Percentiles rank a stretch among this genome's conserved stretches.
Evolutionary conservation across 495 filamentous ascomycete genomes (phyloP).

Genomic region (Eremomyces bilateralis): DNA sequence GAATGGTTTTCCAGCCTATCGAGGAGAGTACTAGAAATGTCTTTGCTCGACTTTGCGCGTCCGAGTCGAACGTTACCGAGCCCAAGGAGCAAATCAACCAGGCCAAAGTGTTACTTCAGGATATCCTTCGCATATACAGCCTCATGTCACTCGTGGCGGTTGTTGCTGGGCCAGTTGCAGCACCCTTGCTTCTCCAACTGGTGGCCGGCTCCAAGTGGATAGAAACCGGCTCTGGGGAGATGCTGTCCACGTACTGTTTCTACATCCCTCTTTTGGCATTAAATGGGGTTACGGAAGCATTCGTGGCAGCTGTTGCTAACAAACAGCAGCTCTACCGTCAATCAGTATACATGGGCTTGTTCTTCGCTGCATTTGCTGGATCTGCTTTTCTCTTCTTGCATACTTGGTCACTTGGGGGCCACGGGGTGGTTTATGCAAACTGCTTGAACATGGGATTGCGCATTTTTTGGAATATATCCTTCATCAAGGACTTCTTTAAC

Average conservation of each 20-base stretch:
- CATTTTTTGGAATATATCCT: slow-evolving; percentile 55
- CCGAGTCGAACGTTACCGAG: slow-evolving; percentile 5
- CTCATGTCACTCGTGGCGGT: slow-evolving; percentile 46
- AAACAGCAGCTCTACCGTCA: slow-evolving; percentile 48
- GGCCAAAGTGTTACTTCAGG: slow-evolving; percentile 25
- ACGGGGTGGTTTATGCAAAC: slow-evolving; percentile 68
- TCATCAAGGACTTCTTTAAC: slow-evolving; percentile 25
- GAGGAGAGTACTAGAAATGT: slow-evolving; percentile 78
- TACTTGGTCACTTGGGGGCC: slow-evolving; percentile 42
- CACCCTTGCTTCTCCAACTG: slow-evolving; percentile 45
- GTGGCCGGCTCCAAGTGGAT: slow-evolving; percentile 57
- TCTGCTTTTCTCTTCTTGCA: slow-evolving; percentile 50
- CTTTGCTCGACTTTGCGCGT: slow-evolving; percentile 45
- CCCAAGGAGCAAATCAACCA: slow-evolving; percentile 12
- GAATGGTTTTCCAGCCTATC: slow-evolving; percentile 82
- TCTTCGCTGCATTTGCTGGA: slow-evolving; percentile 48
- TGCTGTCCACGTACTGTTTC: slow-evolving; percentile 62
- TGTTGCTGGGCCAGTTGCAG: slow-evolving; percentile 46
- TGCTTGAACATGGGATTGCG: slow-evolving; percentile 66
- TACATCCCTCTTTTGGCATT: slow-evolving; percentile 83
- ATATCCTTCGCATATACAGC: slow-evolving; percentile 36
- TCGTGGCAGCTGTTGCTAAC: slow-evolving; percentile 66
- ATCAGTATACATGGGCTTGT: slow-evolving; percentile 58
- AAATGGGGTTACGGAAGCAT: slow-evolving; percentile 84
- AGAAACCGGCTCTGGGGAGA: slow-evolving; percentile 35